A percentile compares a stretch with the other conserved stretches of the same genome.
Conservation (phyloP, 768 basidiomycete species). For the Mycena filopes region DNA sequence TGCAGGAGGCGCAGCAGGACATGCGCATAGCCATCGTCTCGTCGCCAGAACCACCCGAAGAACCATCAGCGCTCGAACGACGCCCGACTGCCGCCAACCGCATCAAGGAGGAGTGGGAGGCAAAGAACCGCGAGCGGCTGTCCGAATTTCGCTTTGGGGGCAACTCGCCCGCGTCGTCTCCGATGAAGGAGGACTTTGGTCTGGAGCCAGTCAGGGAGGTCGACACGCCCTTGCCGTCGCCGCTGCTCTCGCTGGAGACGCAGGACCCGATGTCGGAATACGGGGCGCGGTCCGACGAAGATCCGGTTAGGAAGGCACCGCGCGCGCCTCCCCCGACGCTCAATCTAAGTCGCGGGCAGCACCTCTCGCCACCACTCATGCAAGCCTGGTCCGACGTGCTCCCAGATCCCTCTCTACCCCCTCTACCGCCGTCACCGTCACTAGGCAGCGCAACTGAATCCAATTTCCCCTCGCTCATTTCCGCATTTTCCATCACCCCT, state of each 20-base stretch:
- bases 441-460: background rate
- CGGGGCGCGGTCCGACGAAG: background rate
- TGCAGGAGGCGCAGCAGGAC: conserved; percentile 51
- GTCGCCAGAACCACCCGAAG: conserved; percentile 26
- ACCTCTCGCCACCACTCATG: conserved; percentile 25
- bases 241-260: conserved; percentile 18
- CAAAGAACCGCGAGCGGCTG: conserved; percentile 50
- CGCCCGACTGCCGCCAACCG: conserved; percentile 57
- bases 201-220: conserved; percentile 26
- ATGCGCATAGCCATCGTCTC: conserved; percentile 48
- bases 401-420: conserved; percentile 14
- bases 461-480: conserved; percentile 27
- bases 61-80: conserved; percentile 25
- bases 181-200: conserved; percentile 19
- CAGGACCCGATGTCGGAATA: conserved; percentile 2
- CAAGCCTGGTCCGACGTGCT: conserved; percentile 26
- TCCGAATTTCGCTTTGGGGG: conserved; percentile 50
- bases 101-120: conserved; percentile 66
- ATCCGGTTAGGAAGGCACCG: conserved; percentile 10
- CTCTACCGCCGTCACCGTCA: conserved; percentile 15
- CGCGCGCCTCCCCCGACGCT: conserved; percentile 30
- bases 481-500: conserved; percentile 24
- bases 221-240: conserved; percentile 25
- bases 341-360: conserved; percentile 15
- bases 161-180: conserved; percentile 29